These are phyloP conservation scores for Hypoxylon sp. DNA, from an alignment of 2,329 filamentous ascomycete species.

Conservation along the genomic window DNA sequence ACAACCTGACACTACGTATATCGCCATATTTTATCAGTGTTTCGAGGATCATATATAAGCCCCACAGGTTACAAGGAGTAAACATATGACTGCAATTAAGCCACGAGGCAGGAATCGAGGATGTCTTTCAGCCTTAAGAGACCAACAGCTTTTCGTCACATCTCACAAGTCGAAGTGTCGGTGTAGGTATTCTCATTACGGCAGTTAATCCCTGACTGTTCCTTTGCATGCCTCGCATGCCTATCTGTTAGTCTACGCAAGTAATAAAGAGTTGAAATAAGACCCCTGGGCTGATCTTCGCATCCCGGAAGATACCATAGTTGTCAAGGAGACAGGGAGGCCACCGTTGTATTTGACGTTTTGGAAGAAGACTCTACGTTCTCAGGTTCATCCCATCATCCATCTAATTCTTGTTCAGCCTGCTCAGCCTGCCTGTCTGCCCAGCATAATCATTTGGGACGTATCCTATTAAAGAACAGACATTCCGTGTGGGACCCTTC, in stretches of 20 bases:
- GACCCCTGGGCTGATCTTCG: slow-evolving; percentile 32
- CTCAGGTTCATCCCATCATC: slow-evolving; percentile 20
- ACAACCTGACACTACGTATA: slow-evolving; percentile 17
- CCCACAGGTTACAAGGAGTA: neutral
- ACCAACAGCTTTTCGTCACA: slow-evolving; percentile 1
- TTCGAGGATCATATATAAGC: slow-evolving; percentile 35
- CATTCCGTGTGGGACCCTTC: slow-evolving; percentile 6
- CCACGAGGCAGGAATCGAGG: slow-evolving; percentile 1
- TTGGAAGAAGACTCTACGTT: slow-evolving; percentile 11
- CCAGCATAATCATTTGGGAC: slow-evolving; percentile 12
- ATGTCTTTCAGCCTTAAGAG: slow-evolving; percentile 8
- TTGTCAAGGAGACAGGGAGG: too few relatives aligned
- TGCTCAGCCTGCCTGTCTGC: neutral
- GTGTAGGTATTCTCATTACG: slow-evolving; percentile 11
- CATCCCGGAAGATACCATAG: slow-evolving; percentile 19
- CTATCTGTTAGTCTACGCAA: neutral
- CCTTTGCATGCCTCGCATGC: neutral
- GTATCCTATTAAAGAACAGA: slow-evolving; percentile 21
- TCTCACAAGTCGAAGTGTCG: slow-evolving; percentile 1
- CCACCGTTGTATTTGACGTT: slow-evolving; percentile 3
- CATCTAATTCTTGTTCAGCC: slow-evolving; percentile 13
- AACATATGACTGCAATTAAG: neutral
- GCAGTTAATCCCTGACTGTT: slow-evolving; percentile 1
- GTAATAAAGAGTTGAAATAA: slow-evolving; percentile 23
- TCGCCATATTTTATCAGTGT: slow-evolving; percentile 24